Evolutionary conservation across 2,329 filamentous ascomycete genomes (phyloP).

Genomic region (Alternaria hordeiaustralica): DNA sequence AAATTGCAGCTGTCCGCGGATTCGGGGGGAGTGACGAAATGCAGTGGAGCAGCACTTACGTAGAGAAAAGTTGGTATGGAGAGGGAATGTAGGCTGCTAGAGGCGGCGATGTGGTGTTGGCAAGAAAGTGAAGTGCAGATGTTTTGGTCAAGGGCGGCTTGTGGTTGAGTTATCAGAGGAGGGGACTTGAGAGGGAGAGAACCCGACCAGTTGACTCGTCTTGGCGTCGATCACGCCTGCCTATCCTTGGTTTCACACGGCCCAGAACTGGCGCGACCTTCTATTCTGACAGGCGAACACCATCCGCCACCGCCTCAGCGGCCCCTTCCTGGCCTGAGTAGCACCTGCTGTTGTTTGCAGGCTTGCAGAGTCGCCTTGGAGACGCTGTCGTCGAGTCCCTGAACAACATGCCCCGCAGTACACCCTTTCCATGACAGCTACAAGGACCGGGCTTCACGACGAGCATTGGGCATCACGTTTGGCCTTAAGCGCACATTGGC

Average conservation of each 20-base stretch:
- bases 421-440: constrained; percentile 21
- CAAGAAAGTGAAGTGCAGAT: constrained; percentile 27
- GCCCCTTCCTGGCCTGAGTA: constrained; percentile 4
- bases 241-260: constrained; percentile 33
- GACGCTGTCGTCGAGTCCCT: neutral
- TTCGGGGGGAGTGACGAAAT: constrained; percentile 36
- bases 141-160: constrained; percentile 28
- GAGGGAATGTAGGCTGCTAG: constrained; percentile 11
- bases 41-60: constrained; percentile 39
- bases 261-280: constrained; percentile 31
- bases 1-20: constrained; percentile 35
- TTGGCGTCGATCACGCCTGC: constrained; percentile 40
- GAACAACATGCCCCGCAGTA: constrained; percentile 27
- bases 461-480: constrained; percentile 13
- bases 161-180: constrained; percentile 35
- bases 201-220: constrained; percentile 21
- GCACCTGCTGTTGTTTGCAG: neutral
- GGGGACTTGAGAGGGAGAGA: constrained; percentile 32
- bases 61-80: constrained; percentile 19
- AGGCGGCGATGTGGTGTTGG: constrained; percentile 20
- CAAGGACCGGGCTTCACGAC: constrained; percentile 9
- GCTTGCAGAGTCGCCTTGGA: neutral
- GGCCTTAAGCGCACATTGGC: neutral
- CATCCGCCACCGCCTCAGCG: constrained; percentile 16
- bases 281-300: constrained; percentile 17